These are phyloP conservation scores for Dactylellina sp. DNA, from an alignment of 2,329 filamentous ascomycete species.

Conservation along the genomic window DNA sequence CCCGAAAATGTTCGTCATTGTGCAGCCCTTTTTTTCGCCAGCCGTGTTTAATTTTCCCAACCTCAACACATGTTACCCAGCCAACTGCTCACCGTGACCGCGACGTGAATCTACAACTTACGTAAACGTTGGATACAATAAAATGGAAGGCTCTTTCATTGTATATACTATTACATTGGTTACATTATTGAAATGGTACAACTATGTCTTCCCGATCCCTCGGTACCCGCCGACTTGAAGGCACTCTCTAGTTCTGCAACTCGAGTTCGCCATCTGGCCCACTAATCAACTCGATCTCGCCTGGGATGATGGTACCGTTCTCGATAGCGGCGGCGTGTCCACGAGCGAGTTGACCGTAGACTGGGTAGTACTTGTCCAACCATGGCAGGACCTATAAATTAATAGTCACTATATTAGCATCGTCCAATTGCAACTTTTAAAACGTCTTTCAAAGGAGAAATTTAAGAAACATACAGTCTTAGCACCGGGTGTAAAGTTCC, in stretches of 20 bases:
- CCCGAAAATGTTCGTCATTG: background rate
- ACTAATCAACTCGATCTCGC: slow-evolving; percentile 65
- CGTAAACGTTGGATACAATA: too few relatives aligned
- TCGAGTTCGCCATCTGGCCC: slow-evolving; percentile 40
- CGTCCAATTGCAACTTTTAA: too few relatives aligned
- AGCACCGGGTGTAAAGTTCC: slow-evolving; percentile 69
- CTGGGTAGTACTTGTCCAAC: slow-evolving; percentile 69
- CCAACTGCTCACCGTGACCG: background rate
- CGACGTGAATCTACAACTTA: too few relatives aligned
- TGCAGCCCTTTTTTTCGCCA: background rate
- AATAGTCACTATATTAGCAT: slow-evolving; percentile 60
- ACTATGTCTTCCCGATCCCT: background rate
- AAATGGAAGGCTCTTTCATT: too few relatives aligned
- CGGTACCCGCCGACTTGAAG: too few relatives aligned
- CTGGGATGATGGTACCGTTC: slow-evolving; percentile 71
- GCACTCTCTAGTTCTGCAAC: slow-evolving; percentile 20
- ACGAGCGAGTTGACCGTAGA: slow-evolving; percentile 74
- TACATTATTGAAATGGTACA: background rate
- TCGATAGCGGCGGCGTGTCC: slow-evolving; percentile 72
- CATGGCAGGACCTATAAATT: slow-evolving; percentile 45
- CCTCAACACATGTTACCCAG: background rate
- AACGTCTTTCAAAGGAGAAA: slow-evolving; percentile 31
- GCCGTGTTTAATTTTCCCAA: too few relatives aligned
- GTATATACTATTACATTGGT: background rate
- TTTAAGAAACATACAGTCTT: slow-evolving; percentile 32